Evolutionary conservation across 1,284 basidiomycete species (phyloP).

Genomic region (Xanthoconium separans): DNA sequence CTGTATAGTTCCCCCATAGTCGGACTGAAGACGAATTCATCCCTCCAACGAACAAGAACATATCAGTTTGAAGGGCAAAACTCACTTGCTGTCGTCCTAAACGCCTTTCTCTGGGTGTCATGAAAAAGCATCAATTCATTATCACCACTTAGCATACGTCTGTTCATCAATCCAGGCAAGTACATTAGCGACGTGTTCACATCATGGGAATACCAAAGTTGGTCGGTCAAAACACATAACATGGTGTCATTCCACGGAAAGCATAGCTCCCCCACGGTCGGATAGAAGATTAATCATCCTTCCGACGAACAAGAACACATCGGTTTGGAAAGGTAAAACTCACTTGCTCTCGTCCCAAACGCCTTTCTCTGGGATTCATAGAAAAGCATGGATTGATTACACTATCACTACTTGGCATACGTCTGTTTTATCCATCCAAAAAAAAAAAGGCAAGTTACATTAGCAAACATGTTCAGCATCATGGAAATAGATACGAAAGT

Average conservation of each 20-base stretch:
- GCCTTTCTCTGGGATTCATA: neutral
- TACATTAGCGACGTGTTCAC: slow-evolving; percentile 8
- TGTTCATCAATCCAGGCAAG: slow-evolving; percentile 2
- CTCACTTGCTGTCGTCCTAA: slow-evolving; percentile 18
- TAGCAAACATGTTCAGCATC: slow-evolving; percentile 1
- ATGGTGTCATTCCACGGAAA: slow-evolving; percentile 26
- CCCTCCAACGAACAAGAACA: slow-evolving; percentile 19
- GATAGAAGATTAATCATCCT: slow-evolving; percentile 16
- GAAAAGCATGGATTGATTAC: slow-evolving; percentile 7
- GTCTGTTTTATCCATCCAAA: slow-evolving; percentile 6
- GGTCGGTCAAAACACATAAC: slow-evolving; percentile 36
- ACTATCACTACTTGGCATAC: slow-evolving; percentile 3
- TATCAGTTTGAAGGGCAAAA: neutral
- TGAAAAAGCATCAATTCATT: slow-evolving; percentile 10
- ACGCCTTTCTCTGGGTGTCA: neutral
- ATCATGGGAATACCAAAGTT: neutral
- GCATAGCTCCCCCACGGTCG: slow-evolving; percentile 26
- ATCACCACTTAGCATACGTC: slow-evolving; percentile 1
- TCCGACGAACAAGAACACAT: slow-evolving; percentile 13
- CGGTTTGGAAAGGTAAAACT: neutral
- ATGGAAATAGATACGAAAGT: no score
- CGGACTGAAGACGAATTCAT: slow-evolving; percentile 14
- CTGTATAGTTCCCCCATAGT: slow-evolving; percentile 25
- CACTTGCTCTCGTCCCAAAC: slow-evolving; percentile 9
- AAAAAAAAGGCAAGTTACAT: slow-evolving; percentile 4